Evolutionary conservation across 805 yeast species (phyloP), one percentile per base, ranked within the genome.

Genomic region (Torulaspora maleeae): DNA sequence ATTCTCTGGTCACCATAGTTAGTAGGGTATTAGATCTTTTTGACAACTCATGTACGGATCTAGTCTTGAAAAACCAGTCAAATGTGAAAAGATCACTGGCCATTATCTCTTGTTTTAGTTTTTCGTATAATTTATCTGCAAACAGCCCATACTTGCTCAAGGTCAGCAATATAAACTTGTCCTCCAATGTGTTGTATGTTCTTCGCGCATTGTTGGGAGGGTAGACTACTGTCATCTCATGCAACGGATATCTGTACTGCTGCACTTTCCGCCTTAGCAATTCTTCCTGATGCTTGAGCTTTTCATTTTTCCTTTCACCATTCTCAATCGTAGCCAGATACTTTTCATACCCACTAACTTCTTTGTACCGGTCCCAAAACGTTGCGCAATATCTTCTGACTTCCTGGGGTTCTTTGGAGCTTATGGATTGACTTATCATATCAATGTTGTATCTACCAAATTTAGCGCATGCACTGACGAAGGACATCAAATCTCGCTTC

Each of bases 181-280:
- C 95, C 58, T 86, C 95, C 0, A 74, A 62, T 27, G 78, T 77
- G 7, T 86, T 79, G 55, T 83, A 86, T 7, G 83, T 74, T 53
- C 89, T 69, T 57, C 85, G 83, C 10, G 93, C 83, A 60, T 83
- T 85, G 59, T 84, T 85, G n/a, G 90, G 90, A 0, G 93, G 91
- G 49, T 83, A 86, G 44, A 78, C 83, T 19, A 86, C 80, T 3
- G 66, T 66, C 63, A 86, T 66, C 35, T 82, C 80, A 36, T 79
- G 79, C 17, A 83, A 60, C 0, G 90, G 89, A 46, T 75, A 77
- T n/a, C 70, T 69, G 34, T 73, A 69, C 44, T 72, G 75, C 37
- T 72, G 72, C 52, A 84, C 66, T 53, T 83, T 83, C 27, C 63
- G 66, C 2, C 71, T 72, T 29, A 85, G 66, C 8, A 82, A 65